Evolutionary conservation across 2,329 filamentous ascomycete genomes (phyloP).

Genomic region (Bipolaris bicolor): DNA sequence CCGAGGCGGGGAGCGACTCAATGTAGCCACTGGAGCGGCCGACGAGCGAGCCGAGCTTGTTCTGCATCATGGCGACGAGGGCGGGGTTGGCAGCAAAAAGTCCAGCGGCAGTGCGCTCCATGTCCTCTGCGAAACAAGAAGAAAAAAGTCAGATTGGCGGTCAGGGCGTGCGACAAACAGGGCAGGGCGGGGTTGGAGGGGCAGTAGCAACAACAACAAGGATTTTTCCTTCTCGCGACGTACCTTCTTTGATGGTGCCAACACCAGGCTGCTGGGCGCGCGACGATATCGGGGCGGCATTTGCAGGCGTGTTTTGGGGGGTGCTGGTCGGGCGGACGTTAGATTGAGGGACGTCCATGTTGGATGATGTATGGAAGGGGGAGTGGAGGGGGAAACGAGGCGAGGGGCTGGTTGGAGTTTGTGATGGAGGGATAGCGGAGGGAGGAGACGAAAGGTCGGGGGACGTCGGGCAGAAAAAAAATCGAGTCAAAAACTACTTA

Average conservation of each 20-base stretch:
- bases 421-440: background rate
- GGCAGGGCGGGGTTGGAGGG: conserved; percentile 40
- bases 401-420: background rate
- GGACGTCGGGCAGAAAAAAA: background rate
- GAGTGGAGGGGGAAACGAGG: conserved; percentile 31
- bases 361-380: conserved; percentile 22
- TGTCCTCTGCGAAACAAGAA: conserved; percentile 69
- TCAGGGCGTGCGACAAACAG: conserved; percentile 33
- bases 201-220: conserved; percentile 16
- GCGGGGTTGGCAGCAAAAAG: conserved; percentile 96
- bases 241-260: conserved; percentile 96
- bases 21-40: conserved; percentile 97
- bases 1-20: conserved; percentile 86
- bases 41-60: conserved; percentile 89
- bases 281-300: conserved; percentile 95
- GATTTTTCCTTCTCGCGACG: conserved; percentile 30
- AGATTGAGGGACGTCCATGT: conserved; percentile 44
- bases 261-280: conserved; percentile 95
- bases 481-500: conserved; percentile 53
- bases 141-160: conserved; percentile 47
- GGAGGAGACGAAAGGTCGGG: background rate
- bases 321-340: conserved; percentile 66
- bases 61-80: conserved; percentile 96
- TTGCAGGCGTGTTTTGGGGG: conserved; percentile 96
- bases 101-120: conserved; percentile 87